phyloP scores from a whole-genome alignment of 78 protist genomes.

The Trichosphaerium sp. region DNA sequence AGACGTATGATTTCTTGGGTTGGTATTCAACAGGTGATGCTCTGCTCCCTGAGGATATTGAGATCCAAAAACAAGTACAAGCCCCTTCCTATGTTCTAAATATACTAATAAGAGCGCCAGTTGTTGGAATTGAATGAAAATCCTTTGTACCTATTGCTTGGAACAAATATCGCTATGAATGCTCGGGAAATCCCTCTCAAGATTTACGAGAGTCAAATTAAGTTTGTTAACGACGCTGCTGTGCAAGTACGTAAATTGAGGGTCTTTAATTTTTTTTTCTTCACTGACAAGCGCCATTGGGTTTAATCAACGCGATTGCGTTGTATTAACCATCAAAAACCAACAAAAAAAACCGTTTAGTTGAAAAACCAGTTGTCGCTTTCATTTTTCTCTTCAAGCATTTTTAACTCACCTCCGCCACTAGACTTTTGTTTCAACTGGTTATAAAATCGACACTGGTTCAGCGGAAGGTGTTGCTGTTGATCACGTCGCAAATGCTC shows the following conservation, averaged over 20 bases:
- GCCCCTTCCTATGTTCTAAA: not conserved
- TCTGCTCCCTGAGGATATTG: slow-evolving; percentile 15
- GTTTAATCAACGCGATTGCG: too few species aligned
- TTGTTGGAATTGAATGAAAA: slow-evolving; percentile 41
- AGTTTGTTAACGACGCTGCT: slow-evolving; percentile 31
- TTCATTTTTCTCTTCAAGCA: too few species aligned
- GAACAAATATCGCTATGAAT: slow-evolving; percentile 14
- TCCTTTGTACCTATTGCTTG: slow-evolving; percentile 52
- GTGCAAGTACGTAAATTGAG: too few species aligned
- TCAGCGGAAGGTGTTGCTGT: slow-evolving; percentile 67
- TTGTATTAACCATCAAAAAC: too few species aligned
- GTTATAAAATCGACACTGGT: slow-evolving; percentile 45
- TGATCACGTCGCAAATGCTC: slow-evolving; percentile 55
- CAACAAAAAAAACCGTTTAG: too few species aligned
- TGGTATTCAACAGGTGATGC: slow-evolving; percentile 62
- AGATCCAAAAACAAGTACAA: slow-evolving; percentile 34
- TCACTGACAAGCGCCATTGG: too few species aligned
- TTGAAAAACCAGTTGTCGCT: too few species aligned
- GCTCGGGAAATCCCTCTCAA: slow-evolving; percentile 46
- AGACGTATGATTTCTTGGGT: slow-evolving; percentile 55
- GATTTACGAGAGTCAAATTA: slow-evolving; percentile 57
- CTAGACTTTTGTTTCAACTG: slow-evolving; percentile 15
- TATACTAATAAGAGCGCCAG: not conserved
- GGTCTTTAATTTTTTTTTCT: too few species aligned
- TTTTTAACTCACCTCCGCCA: too few species aligned